Percentiles rank a stretch among this genome's conserved stretches.
phyloP scores from a whole-genome alignment of 805 yeast genomes.

The Metschnikowia rubicola region DNA sequence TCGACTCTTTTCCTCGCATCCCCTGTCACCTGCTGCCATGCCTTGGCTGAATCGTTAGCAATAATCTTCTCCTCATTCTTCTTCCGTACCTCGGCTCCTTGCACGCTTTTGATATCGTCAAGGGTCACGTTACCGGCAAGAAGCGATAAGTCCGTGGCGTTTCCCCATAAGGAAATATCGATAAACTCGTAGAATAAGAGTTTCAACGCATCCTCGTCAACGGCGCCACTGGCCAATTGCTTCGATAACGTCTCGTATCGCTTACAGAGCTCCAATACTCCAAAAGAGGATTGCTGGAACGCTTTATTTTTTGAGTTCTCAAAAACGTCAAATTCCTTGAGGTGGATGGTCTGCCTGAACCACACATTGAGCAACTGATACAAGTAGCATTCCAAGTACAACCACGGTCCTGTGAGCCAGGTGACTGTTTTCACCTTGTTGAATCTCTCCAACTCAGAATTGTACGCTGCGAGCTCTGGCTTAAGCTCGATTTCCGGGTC shows the following conservation, averaged over 20 bases:
- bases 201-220: slow-evolving; percentile 43
- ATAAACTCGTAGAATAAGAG: slow-evolving; percentile 76
- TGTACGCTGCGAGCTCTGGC: slow-evolving; percentile 52
- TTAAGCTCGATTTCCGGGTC: slow-evolving; percentile 39
- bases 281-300: slow-evolving; percentile 68
- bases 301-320: slow-evolving; percentile 66
- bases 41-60: slow-evolving; percentile 65
- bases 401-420: slow-evolving; percentile 91
- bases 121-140: slow-evolving; percentile 77
- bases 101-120: slow-evolving; percentile 87
- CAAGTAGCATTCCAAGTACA: slow-evolving; percentile 78
- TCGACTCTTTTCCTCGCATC: slow-evolving; percentile 55
- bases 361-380: slow-evolving; percentile 65
- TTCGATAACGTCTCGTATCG: slow-evolving; percentile 45
- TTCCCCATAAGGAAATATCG: slow-evolving; percentile 95
- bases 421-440: slow-evolving; percentile 34
- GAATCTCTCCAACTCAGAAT: slow-evolving; percentile 45
- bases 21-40: slow-evolving; percentile 53
- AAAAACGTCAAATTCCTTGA: slow-evolving; percentile 63
- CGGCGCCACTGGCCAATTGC: slow-evolving; percentile 15
- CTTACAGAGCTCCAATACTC: slow-evolving; percentile 77
- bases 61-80: slow-evolving; percentile 76
- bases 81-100: slow-evolving; percentile 84
- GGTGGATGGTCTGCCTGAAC: slow-evolving; percentile 26
- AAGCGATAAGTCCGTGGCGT: slow-evolving; percentile 91